A percentile compares a stretch with the other conserved stretches of the same genome.
Conservation (phyloP, 2,329 filamentous ascomycete genomes). For the Sclerotinia spermophila region DNA sequence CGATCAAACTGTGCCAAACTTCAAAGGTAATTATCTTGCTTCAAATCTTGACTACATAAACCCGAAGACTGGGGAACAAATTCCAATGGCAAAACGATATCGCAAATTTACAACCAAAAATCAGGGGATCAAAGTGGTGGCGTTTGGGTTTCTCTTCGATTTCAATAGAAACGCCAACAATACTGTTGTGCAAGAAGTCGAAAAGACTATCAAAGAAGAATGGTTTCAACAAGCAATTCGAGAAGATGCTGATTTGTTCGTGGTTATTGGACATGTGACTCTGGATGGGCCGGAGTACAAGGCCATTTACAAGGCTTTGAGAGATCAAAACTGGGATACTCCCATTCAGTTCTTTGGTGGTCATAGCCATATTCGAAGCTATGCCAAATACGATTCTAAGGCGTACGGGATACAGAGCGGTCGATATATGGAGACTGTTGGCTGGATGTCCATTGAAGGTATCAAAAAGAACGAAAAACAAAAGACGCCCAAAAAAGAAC, state of each 20-base stretch:
- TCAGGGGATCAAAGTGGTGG: conserved; percentile 75
- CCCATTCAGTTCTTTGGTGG: conserved; percentile 92
- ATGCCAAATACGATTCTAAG: conserved; percentile 71
- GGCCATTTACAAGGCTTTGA: conserved; percentile 72
- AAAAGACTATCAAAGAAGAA: conserved; percentile 72
- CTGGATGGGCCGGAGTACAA: conserved; percentile 77
- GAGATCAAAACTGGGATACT: conserved; percentile 70
- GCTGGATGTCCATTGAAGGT: conserved; percentile 84
- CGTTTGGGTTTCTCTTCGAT: conserved; percentile 93
- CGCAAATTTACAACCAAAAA: conserved; percentile 91
- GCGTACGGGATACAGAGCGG: conserved; percentile 81
- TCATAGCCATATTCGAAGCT: conserved; percentile 85
- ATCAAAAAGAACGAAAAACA: conserved; percentile 33
- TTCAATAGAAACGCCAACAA: conserved; percentile 91
- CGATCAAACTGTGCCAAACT: conserved; percentile 76
- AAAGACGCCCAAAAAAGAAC: conserved; percentile 30
- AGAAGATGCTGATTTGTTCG: conserved; percentile 82
- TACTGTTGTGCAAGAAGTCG: conserved; percentile 75
- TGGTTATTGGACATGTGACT: conserved; percentile 82
- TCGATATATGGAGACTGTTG: conserved; percentile 91
- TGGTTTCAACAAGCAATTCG: conserved; percentile 87
- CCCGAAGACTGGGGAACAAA: conserved; percentile 63
- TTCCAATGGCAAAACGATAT: conserved; percentile 77
- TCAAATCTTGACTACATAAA: conserved; percentile 91
- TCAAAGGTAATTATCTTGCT: conserved; percentile 74